These are phyloP conservation scores for Collybiopsis luxurians DNA, from an alignment of 768 basidiomycete species.

Conservation along the genomic window DNA sequence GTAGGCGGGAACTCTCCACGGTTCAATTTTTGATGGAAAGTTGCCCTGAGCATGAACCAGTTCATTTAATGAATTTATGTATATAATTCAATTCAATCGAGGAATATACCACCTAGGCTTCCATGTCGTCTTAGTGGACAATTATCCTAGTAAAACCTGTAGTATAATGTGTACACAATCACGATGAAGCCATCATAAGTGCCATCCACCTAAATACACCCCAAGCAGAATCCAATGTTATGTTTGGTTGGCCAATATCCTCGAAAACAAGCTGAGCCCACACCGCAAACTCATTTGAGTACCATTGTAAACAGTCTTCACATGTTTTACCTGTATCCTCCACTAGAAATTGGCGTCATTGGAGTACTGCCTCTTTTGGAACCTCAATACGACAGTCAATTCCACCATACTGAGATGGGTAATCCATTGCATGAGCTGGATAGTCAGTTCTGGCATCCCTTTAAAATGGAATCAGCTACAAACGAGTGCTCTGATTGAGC, in stretches of 20 bases:
- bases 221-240: not conserved
- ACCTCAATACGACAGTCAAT: conserved; percentile 12
- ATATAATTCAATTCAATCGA: no score
- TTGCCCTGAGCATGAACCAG: no score
- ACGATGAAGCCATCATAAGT: not conserved
- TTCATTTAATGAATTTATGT: no score
- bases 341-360: conserved; percentile 3
- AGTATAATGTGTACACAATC: no score
- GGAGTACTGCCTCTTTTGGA: conserved; percentile 9
- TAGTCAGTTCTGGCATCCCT: conserved; percentile 13
- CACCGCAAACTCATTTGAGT: not conserved
- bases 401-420: conserved; percentile 7
- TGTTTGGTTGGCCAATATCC: not conserved
- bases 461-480: conserved; percentile 2
- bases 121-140: no score
- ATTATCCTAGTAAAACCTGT: no score
- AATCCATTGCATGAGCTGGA: conserved; percentile 6
- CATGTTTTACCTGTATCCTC: not conserved
- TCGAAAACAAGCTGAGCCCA: not conserved
- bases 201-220: not conserved
- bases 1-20: no score
- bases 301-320: not conserved
- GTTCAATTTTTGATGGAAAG: no score
- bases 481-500: conserved; percentile 7
- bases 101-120: no score